Conservation (phyloP, 192 early-diverging fungal genomes). For the Haplosporangium gracile region DNA sequence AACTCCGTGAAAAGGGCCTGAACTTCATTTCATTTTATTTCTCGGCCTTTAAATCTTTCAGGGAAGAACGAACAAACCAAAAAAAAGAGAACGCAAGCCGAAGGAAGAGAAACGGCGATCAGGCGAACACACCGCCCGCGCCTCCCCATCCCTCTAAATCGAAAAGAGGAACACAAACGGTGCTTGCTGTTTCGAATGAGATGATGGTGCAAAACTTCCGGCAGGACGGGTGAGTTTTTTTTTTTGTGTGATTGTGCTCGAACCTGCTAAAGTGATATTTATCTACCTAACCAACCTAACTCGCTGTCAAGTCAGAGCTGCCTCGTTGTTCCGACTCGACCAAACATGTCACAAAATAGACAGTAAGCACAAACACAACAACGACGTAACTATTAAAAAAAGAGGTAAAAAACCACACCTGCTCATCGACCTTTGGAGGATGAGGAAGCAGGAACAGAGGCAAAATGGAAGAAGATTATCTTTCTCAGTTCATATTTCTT, state of each 20-base stretch:
- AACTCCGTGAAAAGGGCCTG: background rate
- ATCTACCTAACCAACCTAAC: background rate
- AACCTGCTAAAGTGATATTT: conserved; percentile 1
- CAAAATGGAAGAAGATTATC: background rate
- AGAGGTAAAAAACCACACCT: background rate
- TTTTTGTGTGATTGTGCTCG: background rate
- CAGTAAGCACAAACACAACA: background rate
- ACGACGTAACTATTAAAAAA: background rate
- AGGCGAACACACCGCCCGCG: background rate
- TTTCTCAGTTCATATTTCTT: background rate
- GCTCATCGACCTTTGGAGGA: background rate
- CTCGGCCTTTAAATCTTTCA: background rate
- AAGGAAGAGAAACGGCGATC: background rate
- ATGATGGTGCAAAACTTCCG: background rate
- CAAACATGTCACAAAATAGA: background rate
- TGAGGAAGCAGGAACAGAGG: background rate
- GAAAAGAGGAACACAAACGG: background rate
- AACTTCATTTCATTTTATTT: background rate
- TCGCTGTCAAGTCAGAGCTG: background rate
- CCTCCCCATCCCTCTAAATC: background rate
- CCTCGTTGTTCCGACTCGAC: background rate
- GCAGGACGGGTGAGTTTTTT: background rate
- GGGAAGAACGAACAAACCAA: background rate
- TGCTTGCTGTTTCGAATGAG: background rate
- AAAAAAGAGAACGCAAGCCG: background rate